A percentile compares a stretch with the other conserved stretches of the same genome.
These are phyloP conservation scores for Globisporangium cylindrosporum DNA, from an alignment of 352 stramenopile species.

Conservation along the genomic window DNA sequence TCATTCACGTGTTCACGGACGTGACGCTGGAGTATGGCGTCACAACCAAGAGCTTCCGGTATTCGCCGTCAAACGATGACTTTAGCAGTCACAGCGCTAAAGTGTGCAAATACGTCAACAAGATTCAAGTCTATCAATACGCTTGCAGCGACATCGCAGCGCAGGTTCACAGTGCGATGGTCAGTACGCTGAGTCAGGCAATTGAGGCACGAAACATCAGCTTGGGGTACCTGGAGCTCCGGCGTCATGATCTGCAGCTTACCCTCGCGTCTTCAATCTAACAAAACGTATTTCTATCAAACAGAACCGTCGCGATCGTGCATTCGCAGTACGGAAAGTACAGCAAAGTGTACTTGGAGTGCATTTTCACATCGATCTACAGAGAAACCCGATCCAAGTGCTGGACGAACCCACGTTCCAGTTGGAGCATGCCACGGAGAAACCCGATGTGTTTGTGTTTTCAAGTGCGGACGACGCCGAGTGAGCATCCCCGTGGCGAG, in stretches of 20 bases:
- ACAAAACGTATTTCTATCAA: too few relatives aligned
- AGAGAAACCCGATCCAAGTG: slow-evolving; percentile 24
- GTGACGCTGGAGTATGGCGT: too few relatives aligned
- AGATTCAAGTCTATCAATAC: too few relatives aligned
- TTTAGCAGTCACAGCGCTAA: too few relatives aligned
- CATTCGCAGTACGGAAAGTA: slow-evolving; percentile 16
- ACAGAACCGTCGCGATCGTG: slow-evolving; percentile 14
- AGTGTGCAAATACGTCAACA: too few relatives aligned
- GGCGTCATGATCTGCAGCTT: slow-evolving; percentile 26
- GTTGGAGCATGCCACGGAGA: neutral
- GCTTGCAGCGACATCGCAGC: too few relatives aligned
- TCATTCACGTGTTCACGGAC: too few relatives aligned
- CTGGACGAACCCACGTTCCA: slow-evolving; percentile 21
- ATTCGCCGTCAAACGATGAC: too few relatives aligned
- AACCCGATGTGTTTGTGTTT: slow-evolving; percentile 37
- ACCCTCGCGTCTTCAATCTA: slow-evolving; percentile 4
- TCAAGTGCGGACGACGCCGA: slow-evolving; percentile 15
- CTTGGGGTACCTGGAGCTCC: slow-evolving; percentile 23
- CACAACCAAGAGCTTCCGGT: neutral
- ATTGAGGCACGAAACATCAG: slow-evolving; percentile 1
- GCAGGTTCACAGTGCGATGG: too few relatives aligned
- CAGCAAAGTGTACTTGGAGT: slow-evolving; percentile 26
- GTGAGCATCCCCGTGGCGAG: slow-evolving; percentile 32
- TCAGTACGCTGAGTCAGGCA: neutral
- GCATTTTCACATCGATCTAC: slow-evolving; percentile 31